These are phyloP conservation scores for Castanea mollissima DNA, from an alignment of 306 rosid genomes.

Conservation along the genomic window DNA sequence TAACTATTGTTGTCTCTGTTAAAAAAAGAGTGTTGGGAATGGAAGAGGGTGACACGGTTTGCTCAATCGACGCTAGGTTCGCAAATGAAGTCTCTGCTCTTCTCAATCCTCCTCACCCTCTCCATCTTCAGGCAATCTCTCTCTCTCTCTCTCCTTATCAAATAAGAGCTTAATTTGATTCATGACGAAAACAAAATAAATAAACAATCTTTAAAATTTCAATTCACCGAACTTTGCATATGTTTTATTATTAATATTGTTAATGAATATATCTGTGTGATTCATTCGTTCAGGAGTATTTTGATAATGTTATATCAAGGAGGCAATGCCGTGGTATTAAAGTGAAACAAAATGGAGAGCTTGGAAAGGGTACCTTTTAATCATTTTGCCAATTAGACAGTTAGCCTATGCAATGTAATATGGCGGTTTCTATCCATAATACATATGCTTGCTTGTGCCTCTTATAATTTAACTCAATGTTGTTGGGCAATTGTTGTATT, in stretches of 20 bases:
- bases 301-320: conserved; percentile 46
- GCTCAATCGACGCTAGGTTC: conserved; percentile 48
- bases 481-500: background rate
- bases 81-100: conserved; percentile 54
- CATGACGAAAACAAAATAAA: background rate
- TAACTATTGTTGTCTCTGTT: background rate
- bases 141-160: background rate
- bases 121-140: conserved; percentile 54
- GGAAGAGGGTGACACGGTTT: conserved; percentile 53
- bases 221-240: no score
- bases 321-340: conserved; percentile 49
- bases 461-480: background rate
- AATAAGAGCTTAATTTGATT: background rate
- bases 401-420: background rate
- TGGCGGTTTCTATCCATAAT: background rate
- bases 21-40: conserved; percentile 4
- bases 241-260: background rate
- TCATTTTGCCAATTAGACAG: background rate
- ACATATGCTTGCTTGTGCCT: background rate
- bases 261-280: background rate
- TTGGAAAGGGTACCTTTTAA: conserved; percentile 61
- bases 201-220: no score
- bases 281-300: conserved; percentile 52
- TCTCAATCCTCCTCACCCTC: conserved; percentile 56
- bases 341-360: conserved; percentile 53